Percentiles rank a stretch among this genome's conserved stretches.
Evolutionary conservation across 176 grass and related monocot genomes (phyloP).

Genomic region (Dendrocalamus sinicus): DNA sequence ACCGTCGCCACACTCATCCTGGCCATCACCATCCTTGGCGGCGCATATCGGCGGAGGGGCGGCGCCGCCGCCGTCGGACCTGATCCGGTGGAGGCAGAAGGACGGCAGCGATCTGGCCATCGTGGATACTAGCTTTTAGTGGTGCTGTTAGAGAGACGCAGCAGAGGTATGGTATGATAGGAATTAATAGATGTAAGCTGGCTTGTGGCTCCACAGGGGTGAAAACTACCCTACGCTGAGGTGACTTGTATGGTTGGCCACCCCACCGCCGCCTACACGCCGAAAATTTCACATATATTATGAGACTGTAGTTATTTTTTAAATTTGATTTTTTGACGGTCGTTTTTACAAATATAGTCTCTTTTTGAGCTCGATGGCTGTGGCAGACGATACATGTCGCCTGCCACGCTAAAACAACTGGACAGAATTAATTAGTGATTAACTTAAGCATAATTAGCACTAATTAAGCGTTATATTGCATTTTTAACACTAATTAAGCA

Average conservation of each 20-base stretch:
- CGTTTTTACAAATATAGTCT: too few relatives aligned
- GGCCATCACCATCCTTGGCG: constrained; percentile 17
- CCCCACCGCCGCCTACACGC: too few relatives aligned
- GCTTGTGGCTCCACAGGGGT: constrained; percentile 39
- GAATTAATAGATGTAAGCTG: constrained; percentile 33
- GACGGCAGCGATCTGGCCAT: constrained; percentile 51
- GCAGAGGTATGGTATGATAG: background rate
- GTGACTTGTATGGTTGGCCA: background rate
- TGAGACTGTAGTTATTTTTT: too few relatives aligned
- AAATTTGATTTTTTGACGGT: too few relatives aligned
- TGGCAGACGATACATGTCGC: too few relatives aligned
- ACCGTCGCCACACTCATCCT: background rate
- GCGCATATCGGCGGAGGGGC: constrained; percentile 34
- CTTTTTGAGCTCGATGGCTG: rapidly evolving
- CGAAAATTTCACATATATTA: too few relatives aligned
- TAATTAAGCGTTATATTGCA: too few relatives aligned
- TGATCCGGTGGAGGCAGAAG: constrained; percentile 70
- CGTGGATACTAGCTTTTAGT: background rate
- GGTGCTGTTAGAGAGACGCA: background rate
- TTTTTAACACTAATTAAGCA: too few relatives aligned
- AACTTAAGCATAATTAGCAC: too few relatives aligned
- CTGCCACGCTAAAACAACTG: too few relatives aligned
- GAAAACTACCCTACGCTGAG: background rate
- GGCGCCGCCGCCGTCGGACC: background rate
- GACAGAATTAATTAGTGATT: too few relatives aligned